Evolutionary conservation across 768 basidiomycete genomes (phyloP), one percentile per base, ranked within the genome.

Genomic region (Pleurotus salmoneostramineus): DNA sequence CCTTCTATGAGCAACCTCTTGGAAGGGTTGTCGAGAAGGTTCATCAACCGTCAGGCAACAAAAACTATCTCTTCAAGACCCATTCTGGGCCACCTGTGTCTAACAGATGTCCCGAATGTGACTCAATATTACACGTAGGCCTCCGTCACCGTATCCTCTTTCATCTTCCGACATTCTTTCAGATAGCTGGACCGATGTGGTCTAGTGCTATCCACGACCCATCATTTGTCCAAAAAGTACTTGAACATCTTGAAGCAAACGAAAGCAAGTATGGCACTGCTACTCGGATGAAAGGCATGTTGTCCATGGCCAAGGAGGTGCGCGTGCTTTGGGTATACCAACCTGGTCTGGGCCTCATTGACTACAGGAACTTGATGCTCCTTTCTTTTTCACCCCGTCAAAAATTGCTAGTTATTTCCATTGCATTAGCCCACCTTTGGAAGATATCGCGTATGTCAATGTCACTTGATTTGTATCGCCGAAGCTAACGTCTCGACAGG

Each of bases 181-280:
- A 96, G 93, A 68, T 95, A 36, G 93, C 90, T 15, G 97, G 97
- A 1, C 97, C 97, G 0, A 95, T 99, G 91, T 98, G 97, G 97
- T 86, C 89, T 4, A 95, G 89, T 1, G 83, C 88, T 1, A 72
- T 99, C 21, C 97, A 99, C 65, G 82, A 94, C 66, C 63, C 74
- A 1, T 77, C 75, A 5, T 99, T 98, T 64, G 79, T 93, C 4
- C 68, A 73, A n/a, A 83, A 83, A 61, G 87, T 96, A 11, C 74
- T 97, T 33, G 75, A 81, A 17, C 90, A 95, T 64, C 74, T 95
- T 10, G 83, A 87, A 57, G 70, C 68, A 12, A 81, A 87, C 61
- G 68, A 81, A 61, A 75, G 77, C 42, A 79, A 79, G 42, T 98
- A 95, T 66, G 87, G 88, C 7, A 98, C 95, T 0, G 78, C 83